Evolutionary conservation across 345 rosid species (phyloP).

Genomic region (Eucalyptus pauciflora): DNA sequence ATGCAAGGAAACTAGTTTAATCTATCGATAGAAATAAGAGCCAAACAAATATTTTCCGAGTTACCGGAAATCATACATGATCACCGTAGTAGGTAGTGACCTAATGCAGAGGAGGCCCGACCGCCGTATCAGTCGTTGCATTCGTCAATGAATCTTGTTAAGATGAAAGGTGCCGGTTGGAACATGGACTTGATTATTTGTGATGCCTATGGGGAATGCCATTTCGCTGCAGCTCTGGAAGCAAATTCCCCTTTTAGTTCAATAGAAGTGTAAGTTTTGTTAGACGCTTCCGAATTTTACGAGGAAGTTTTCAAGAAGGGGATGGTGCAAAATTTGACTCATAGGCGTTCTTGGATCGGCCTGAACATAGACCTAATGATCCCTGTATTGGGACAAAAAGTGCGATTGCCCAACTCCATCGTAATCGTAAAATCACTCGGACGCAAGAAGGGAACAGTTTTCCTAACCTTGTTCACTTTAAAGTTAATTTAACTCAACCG

Average conservation of each 20-base stretch:
- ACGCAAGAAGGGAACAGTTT: background rate
- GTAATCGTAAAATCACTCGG: background rate
- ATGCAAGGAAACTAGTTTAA: background rate
- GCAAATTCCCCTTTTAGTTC: background rate
- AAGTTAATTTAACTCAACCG: background rate
- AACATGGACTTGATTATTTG: slow-evolving; percentile 16
- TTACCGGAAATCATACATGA: background rate
- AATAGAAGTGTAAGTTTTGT: background rate
- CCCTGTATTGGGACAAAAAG: background rate
- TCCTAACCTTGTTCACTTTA: background rate
- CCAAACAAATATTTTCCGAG: background rate
- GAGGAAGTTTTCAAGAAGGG: background rate
- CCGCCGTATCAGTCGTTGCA: background rate
- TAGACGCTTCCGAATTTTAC: background rate
- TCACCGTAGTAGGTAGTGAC: slow-evolving; percentile 38
- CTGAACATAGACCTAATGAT: background rate
- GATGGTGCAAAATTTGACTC: background rate
- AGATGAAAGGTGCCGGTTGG: slow-evolving; percentile 3
- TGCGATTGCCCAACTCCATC: background rate
- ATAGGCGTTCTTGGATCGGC: background rate
- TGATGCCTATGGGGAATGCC: slow-evolving; percentile 25
- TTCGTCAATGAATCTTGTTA: background rate
- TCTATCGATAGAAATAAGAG: background rate
- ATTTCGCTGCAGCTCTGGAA: slow-evolving; percentile 33
- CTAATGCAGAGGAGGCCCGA: slow-evolving; percentile 31